Base-by-base conservation (phyloP, 805 yeast species). In the Spathaspora sp. region DNA sequence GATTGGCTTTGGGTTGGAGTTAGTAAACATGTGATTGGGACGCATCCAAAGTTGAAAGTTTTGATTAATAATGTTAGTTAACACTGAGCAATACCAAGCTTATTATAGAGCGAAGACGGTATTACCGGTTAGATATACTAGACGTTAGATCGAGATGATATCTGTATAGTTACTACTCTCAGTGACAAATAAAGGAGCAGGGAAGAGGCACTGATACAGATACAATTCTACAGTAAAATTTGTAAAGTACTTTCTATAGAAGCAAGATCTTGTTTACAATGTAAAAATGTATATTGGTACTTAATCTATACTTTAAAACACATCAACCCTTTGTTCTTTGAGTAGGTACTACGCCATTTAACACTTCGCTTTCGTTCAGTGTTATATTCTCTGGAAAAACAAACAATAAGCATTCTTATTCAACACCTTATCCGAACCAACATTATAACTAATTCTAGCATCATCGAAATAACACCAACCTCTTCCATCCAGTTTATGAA, bases 401-500 rank as follows among this genome's bases (percentile, higher is more conserved):
- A 91, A 70, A 44, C 94, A 90, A 65, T 91, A 91, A 5, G 96
- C 97, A 66, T 86, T 87, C 47, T 78, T 73, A 57, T 86, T 86
- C 45, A 87, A 71, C 14, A 87, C 90, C 40, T 79, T 79, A 38
- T 65, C 71, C 9, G 76, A 70, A 51, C 82, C 79, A 23, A 23
- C 26, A 42, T 79, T 75, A 49, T 73, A 78, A 26, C 80, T 72
- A n/a, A 86, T 85, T 50, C 77, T 79, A 0, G 88, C 78, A 65
- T 91, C 97, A 66, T 91, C 97, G 66, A 85, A 91, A 54, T 83
- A 81, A 60, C 88, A 83, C 97, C 97, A 91, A 1, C 84, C 86
- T 50, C 72, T 71, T 40, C 62, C 67, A n/a, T 23, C 26, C 26
- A 57, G 59, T 60, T 89, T 89, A 62, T 82, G 72, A 4, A 89